phyloP scores from a whole-genome alignment of 1,139 yeast genomes.

The Pichia sp. region DNA sequence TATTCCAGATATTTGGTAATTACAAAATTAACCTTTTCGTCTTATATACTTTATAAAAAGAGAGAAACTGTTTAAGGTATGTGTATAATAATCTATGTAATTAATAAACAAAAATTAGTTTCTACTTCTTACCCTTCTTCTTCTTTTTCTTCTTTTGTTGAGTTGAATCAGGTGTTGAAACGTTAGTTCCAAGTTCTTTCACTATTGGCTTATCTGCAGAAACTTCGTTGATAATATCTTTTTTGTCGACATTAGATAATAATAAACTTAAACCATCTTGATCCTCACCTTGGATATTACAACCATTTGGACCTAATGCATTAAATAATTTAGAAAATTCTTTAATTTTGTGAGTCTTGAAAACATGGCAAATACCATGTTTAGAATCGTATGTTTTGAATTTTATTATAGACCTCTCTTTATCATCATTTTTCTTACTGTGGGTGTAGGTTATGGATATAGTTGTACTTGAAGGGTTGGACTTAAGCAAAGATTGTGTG shows the following conservation, averaged over 20 bases:
- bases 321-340: conserved; percentile 74
- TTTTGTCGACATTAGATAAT: conserved; percentile 15
- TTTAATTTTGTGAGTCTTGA: conserved; percentile 58
- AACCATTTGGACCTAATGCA: conserved; percentile 83
- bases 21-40: too few species aligned
- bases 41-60: too few species aligned
- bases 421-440: conserved; percentile 17
- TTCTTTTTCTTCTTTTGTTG: conserved; percentile 17
- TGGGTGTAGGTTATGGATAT: conserved; percentile 42
- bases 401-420: conserved; percentile 34
- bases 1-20: conserved; percentile 18
- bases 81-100: not conserved
- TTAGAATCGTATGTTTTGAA: conserved; percentile 71
- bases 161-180: not conserved
- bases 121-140: conserved; percentile 26
- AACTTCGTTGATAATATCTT: conserved; percentile 10
- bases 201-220: not conserved
- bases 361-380: conserved; percentile 61
- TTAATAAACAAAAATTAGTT: not conserved
- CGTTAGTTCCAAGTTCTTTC: not conserved
- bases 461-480: conserved; percentile 44
- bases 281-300: conserved; percentile 16
- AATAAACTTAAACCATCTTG: conserved; percentile 19
- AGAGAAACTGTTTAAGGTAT: not conserved
- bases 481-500: conserved; percentile 40